Conservation (phyloP, 2,329 filamentous ascomycete genomes). For the Epichloe baconii region DNA sequence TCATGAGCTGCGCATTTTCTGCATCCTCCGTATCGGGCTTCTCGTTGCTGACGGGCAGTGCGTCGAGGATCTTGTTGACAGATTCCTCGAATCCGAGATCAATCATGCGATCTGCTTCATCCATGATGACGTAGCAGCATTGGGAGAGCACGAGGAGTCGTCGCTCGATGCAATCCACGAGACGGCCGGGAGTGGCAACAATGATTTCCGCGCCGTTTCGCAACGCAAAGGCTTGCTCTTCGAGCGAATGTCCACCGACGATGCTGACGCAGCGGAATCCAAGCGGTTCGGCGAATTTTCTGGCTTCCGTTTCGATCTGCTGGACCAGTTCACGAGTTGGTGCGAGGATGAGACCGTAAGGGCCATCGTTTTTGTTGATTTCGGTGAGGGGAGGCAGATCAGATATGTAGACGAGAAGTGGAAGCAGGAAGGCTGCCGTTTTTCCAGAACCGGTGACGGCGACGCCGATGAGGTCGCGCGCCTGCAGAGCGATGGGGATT, state of each 20-base stretch:
- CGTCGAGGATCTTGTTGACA: constrained; percentile 93
- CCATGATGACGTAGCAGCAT: constrained; percentile 98
- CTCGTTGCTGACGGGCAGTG: constrained; percentile 81
- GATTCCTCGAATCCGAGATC: constrained; percentile 96
- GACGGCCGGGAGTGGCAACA: constrained; percentile 93
- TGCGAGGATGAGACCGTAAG: constrained; percentile 92
- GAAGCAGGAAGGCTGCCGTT: constrained; percentile 87
- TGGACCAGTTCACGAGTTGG: constrained; percentile 95
- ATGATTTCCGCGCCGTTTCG: constrained; percentile 93
- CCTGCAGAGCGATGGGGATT: constrained; percentile 87
- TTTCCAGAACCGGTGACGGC: constrained; percentile 98
- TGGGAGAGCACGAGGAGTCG: constrained; percentile 85
- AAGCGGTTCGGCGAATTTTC: constrained; percentile 79
- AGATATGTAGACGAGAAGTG: constrained; percentile 86
- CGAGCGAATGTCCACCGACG: constrained; percentile 90
- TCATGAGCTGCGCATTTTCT: constrained; percentile 78
- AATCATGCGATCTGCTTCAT: constrained; percentile 98
- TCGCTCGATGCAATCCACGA: constrained; percentile 93
- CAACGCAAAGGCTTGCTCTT: constrained; percentile 83
- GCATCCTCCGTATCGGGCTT: constrained; percentile 91
- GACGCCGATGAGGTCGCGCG: constrained; percentile 92
- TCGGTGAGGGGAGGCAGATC: constrained; percentile 79
- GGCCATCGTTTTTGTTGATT: constrained; percentile 81
- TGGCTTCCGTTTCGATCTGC: constrained; percentile 89
- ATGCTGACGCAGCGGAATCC: constrained; percentile 94